phyloP scores from a whole-genome alignment of 805 yeast genomes.

The Yamadazyma insecticola region DNA sequence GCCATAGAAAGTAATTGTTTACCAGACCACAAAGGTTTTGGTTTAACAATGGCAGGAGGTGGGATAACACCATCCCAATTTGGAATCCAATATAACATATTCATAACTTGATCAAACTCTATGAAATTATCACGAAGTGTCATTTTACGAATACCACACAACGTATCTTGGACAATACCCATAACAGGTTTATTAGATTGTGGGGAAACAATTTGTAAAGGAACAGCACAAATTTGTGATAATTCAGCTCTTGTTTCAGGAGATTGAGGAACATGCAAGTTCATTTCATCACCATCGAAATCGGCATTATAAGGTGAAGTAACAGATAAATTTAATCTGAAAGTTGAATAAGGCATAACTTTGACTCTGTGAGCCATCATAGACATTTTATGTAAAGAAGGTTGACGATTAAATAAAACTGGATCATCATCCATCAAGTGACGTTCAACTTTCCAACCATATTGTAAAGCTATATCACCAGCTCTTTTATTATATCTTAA shows the following conservation, averaged over 20 bases:
- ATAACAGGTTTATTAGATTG: conserved; percentile 98
- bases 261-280: conserved; percentile 97
- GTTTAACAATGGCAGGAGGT: conserved; percentile 88
- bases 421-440: conserved; percentile 98
- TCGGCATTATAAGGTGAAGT: conserved; percentile 99
- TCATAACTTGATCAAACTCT: conserved; percentile 92
- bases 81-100: conserved; percentile 96
- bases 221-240: conserved; percentile 93
- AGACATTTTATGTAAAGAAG: conserved; percentile 98
- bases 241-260: conserved; percentile 97
- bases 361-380: conserved; percentile 99
- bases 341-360: conserved; percentile 98
- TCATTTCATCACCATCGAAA: conserved; percentile 99
- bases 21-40: conserved; percentile 97
- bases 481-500: conserved; percentile 95
- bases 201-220: conserved; percentile 95
- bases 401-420: conserved; percentile 97
- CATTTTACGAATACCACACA: conserved; percentile 96
- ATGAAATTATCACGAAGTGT: conserved; percentile 85
- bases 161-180: conserved; percentile 99
- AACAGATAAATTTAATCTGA: conserved; percentile 92
- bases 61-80: conserved; percentile 99
- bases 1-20: conserved; percentile 90
- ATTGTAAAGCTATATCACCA: conserved; percentile 95
- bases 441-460: conserved; percentile 99